A percentile compares a stretch with the other conserved stretches of the same genome.
These are phyloP conservation scores for Ambrosiella cleistominuta DNA, from an alignment of 2,329 filamentous ascomycete species.

Conservation along the genomic window DNA sequence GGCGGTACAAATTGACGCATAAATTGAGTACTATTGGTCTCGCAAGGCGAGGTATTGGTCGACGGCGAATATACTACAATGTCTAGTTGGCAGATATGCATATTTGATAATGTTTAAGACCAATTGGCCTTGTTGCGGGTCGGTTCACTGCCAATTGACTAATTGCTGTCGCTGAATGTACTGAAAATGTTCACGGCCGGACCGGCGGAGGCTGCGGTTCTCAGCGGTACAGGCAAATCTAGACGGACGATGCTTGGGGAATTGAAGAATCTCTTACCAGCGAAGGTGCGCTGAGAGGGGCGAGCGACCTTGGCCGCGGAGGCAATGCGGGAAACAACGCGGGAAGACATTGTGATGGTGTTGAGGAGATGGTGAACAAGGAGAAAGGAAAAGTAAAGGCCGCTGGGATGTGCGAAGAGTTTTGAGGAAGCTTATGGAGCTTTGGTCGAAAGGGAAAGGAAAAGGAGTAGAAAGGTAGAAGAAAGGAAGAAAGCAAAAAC, in stretches of 20 bases:
- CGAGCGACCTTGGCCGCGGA: conserved; percentile 14
- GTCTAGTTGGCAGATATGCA: neutral
- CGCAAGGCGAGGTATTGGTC: conserved; percentile 7
- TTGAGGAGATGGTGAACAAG: conserved; percentile 13
- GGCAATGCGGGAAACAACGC: conserved; percentile 14
- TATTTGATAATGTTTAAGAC: neutral
- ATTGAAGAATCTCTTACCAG: conserved; percentile 12
- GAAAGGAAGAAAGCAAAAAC: conserved; percentile 12
- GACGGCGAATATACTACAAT: neutral
- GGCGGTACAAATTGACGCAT: conserved; percentile 8
- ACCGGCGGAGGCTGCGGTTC: conserved; percentile 1
- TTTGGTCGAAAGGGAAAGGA: conserved; percentile 14
- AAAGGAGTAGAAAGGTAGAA: conserved; percentile 14
- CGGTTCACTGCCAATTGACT: conserved; percentile 7
- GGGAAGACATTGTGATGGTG: conserved; percentile 14
- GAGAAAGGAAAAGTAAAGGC: conserved; percentile 13
- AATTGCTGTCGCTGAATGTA: neutral
- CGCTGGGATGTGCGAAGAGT: conserved; percentile 14
- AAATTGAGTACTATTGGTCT: conserved; percentile 1
- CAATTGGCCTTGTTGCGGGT: conserved; percentile 8
- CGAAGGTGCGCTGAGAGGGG: conserved; percentile 14
- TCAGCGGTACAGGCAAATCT: conserved; percentile 4
- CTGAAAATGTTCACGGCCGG: neutral
- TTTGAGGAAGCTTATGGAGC: conserved; percentile 14
- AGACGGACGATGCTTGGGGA: conserved; percentile 11